Evolutionary conservation across 2,329 filamentous ascomycete species (phyloP), one percentile per base, ranked within the genome.

Genomic region (Ceratocystis colombiana): DNA sequence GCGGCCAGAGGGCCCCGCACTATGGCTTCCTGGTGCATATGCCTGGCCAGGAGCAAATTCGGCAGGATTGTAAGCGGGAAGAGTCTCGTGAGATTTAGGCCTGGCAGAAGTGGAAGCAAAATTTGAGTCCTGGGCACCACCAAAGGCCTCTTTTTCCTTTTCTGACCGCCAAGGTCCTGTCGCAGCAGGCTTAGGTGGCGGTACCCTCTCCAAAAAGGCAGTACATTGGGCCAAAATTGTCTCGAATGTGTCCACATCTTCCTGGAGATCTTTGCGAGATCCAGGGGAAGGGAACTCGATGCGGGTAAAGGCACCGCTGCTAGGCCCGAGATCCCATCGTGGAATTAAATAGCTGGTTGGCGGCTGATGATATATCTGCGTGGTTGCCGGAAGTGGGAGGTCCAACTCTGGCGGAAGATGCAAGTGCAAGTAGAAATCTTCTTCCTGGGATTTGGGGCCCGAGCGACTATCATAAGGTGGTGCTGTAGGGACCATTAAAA

Each of bases 151-250:
- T 25, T 74, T 76, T 3, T 77, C 75, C 71, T 79, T 79, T 37
- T 73, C 70, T 5, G 73, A 74, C 71, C 76, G 73, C 68, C 73
- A 71, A 59, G 25, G 6, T 5, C 64, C 71, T 68, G 45, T 22
- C 50, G 62, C 61, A 12, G 71, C 71, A 33, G 73, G 68, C 69
- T 75, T 77, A 8, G 83, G 86, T 5, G 89, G 85, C 50, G 86
- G 80, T 8, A 89, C 87, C 57, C 91, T 85, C 75, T 97, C 93
- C 3, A 96, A 83, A 75, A 99, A 97, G 1, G 93, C 90, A 1
- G 93, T 97, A 76, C 93, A 97, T 77, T 97, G 91, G n/a, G 93
- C 93, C 63, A 97, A 81, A 70, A 97, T 97, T 2, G 93, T 96
- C 79, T 97, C 93, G 72, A 96, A 97, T 0, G 93, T 97, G 73